Evolutionary conservation across 2,329 filamentous ascomycete genomes (phyloP).

Genomic region (Talaromyces sp.): DNA sequence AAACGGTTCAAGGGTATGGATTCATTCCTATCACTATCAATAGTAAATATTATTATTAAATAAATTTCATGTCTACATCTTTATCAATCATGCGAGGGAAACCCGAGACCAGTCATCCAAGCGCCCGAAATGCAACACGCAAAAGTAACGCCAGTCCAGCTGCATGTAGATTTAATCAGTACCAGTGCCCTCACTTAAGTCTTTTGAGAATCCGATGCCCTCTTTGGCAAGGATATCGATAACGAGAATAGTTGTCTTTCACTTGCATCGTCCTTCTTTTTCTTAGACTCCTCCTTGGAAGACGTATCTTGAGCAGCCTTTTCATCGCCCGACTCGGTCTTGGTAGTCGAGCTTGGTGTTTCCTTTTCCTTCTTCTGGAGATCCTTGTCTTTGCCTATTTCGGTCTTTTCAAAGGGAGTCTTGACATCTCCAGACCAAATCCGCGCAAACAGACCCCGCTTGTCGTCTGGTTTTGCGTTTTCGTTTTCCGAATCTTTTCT

Average conservation of each 20-base stretch:
- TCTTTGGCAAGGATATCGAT: conserved; percentile 8
- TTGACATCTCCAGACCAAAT: conserved; percentile 22
- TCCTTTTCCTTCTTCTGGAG: conserved; percentile 6
- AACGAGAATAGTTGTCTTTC: conserved; percentile 7
- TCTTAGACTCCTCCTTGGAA: neutral
- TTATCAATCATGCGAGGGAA: neutral
- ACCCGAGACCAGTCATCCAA: neutral
- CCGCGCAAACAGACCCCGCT: conserved; percentile 23
- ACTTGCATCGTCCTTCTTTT: neutral
- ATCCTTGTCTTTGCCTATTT: conserved; percentile 6
- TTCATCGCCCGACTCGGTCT: neutral
- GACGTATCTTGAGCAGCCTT: neutral
- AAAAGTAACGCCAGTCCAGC: neutral
- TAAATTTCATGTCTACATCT: neutral
- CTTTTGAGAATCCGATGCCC: neutral
- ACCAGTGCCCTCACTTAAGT: neutral
- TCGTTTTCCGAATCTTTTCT: conserved; percentile 30
- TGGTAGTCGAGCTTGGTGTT: neutral
- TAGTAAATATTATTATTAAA: neutral
- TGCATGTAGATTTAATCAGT: neutral
- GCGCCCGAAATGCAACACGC: neutral
- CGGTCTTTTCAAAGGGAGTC: conserved; percentile 6
- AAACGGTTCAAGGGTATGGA: conserved; percentile 24
- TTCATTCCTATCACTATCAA: neutral
- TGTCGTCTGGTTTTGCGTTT: conserved; percentile 40